Percentiles rank a stretch among this genome's conserved stretches.
These are phyloP conservation scores for Paraglomus brasilianum DNA, from an alignment of 192 early-diverging fungal genomes.

Conservation along the genomic window DNA sequence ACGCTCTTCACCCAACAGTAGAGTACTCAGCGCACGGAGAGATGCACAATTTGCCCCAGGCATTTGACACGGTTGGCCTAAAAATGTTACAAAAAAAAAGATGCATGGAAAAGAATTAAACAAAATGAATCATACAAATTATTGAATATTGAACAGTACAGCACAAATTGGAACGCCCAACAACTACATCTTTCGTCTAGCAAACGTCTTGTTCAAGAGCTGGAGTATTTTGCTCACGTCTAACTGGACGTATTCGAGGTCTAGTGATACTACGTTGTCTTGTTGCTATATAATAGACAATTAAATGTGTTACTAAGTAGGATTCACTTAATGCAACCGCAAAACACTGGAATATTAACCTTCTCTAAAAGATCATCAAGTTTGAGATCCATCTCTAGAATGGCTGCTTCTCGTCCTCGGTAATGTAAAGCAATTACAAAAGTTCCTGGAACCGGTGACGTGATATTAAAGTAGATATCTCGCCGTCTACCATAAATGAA, in stretches of 20 bases:
- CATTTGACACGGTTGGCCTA: not conserved
- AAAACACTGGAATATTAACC: slow-evolving; percentile 34
- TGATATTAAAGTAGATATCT: slow-evolving; percentile 89
- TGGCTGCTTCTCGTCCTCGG: slow-evolving; percentile 88
- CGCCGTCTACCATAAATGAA: slow-evolving; percentile 47
- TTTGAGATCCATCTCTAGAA: slow-evolving; percentile 95
- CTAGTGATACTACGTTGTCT: slow-evolving; percentile 79
- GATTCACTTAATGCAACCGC: not conserved
- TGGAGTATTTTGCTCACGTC: slow-evolving; percentile 78
- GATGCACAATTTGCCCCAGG: slow-evolving; percentile 24
- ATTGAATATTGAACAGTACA: not conserved
- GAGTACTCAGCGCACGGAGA: not conserved
- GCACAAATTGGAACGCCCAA: slow-evolving; percentile 16
- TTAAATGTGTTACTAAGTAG: not conserved
- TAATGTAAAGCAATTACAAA: slow-evolving; percentile 89
- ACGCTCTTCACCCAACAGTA: no score
- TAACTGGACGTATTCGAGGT: slow-evolving; percentile 91
- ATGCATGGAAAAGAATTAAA: not conserved
- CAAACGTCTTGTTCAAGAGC: slow-evolving; percentile 83
- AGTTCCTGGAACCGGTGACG: slow-evolving; percentile 82
- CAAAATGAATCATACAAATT: slow-evolving; percentile 5
- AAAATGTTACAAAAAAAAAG: slow-evolving; percentile 17
- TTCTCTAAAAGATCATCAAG: slow-evolving; percentile 80
- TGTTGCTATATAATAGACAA: slow-evolving; percentile 67
- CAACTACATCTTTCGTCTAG: slow-evolving; percentile 52